These are phyloP conservation scores for Phytopythium oedochilum DNA, from an alignment of 352 stramenopile species.

Conservation along the genomic window DNA sequence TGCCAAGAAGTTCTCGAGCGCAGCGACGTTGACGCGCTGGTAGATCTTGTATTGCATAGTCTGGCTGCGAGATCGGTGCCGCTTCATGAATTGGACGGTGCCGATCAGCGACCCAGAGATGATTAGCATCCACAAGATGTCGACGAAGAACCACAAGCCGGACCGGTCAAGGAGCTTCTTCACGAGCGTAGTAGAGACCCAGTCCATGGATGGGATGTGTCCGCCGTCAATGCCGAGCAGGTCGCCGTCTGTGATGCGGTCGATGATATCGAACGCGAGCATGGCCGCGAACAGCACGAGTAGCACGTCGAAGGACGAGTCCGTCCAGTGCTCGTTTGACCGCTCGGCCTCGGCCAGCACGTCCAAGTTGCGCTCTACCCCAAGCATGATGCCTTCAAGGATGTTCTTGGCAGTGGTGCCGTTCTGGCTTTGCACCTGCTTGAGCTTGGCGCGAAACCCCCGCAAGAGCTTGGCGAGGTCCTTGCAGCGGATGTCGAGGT, in stretches of 20 bases:
- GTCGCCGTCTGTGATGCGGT: constrained; percentile 93
- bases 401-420: constrained; percentile 72
- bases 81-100: constrained; percentile 33
- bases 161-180: constrained; percentile 32
- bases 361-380: constrained; percentile 56
- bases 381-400: constrained; percentile 53
- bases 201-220: constrained; percentile 34
- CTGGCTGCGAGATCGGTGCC: constrained; percentile 31
- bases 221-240: constrained; percentile 68
- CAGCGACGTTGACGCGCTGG: constrained; percentile 42
- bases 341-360: constrained; percentile 51
- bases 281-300: constrained; percentile 90
- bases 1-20: constrained; percentile 45
- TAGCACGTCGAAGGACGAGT: constrained; percentile 82
- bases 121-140: constrained; percentile 40
- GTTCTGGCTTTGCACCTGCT: constrained; percentile 80
- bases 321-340: constrained; percentile 63
- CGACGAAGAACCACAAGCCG: constrained; percentile 45
- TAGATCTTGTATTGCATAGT: constrained; percentile 36
- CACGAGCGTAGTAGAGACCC: constrained; percentile 44
- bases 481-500: constrained; percentile 89
- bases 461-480: constrained; percentile 92
- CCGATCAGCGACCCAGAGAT: constrained; percentile 28
- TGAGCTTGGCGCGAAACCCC: constrained; percentile 89
- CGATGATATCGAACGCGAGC: constrained; percentile 93